A percentile compares a stretch with the other conserved stretches of the same genome.
Evolutionary conservation across 1,139 yeast genomes (phyloP).

Genomic region (Candida sp.): DNA sequence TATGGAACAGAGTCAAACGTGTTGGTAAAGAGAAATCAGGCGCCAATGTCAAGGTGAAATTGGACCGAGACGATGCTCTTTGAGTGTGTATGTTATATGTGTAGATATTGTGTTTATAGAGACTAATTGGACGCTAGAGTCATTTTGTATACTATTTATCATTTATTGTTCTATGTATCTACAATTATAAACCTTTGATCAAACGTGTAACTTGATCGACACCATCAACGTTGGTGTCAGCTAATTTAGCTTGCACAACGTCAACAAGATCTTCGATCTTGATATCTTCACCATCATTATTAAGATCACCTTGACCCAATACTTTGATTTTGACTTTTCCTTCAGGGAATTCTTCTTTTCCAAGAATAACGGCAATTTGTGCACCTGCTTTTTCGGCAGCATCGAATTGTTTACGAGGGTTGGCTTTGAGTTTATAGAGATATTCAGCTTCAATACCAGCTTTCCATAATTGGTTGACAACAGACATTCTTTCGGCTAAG

Average conservation of each 20-base stretch:
- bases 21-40: conserved; percentile 39
- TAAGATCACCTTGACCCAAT: conserved; percentile 84
- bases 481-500: conserved; percentile 84
- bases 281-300: conserved; percentile 84
- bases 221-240: conserved; percentile 40
- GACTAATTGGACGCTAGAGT: not conserved
- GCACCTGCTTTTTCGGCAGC: conserved; percentile 97
- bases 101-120: not conserved
- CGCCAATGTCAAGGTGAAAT: conserved; percentile 13
- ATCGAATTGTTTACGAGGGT: conserved; percentile 93
- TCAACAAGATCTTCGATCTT: conserved; percentile 55
- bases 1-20: conserved; percentile 83
- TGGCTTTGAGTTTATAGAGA: conserved; percentile 88
- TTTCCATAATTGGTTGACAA: conserved; percentile 80
- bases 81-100: not conserved
- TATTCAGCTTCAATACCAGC: conserved; percentile 90
- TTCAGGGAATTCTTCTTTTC: conserved; percentile 85
- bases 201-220: conserved; percentile 58
- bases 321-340: conserved; percentile 84
- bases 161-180: not conserved
- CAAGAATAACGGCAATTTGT: conserved; percentile 85
- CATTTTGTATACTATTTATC: not conserved
- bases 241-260: conserved; percentile 53
- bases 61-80: conserved; percentile 17
- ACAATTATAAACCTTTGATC: conserved; percentile 33